These are phyloP conservation scores for Dianthus caryophyllus DNA, from an alignment of 148 eudicot species.

Conservation along the genomic window DNA sequence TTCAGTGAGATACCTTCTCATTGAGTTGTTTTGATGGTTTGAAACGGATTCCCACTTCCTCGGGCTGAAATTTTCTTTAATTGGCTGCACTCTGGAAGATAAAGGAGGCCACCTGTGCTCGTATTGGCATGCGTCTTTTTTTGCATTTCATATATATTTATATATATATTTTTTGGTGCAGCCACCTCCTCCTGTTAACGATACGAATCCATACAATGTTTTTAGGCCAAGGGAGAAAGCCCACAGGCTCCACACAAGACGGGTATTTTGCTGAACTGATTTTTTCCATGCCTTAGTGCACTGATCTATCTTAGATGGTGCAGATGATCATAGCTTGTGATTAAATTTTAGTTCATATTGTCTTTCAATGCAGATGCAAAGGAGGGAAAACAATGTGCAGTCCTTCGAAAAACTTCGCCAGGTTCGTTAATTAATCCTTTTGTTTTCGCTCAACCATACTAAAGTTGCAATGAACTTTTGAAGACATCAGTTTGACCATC, in stretches of 20 bases:
- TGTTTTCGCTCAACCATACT: background rate
- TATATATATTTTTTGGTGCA: constrained; percentile 30
- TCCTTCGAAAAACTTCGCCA: constrained; percentile 98
- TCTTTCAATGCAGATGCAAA: constrained; percentile 60
- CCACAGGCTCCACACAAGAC: constrained; percentile 89
- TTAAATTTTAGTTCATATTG: constrained; percentile 6
- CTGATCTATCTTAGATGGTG: background rate
- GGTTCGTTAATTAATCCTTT: constrained; percentile 33
- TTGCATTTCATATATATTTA: constrained; percentile 5
- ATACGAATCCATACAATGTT: constrained; percentile 95
- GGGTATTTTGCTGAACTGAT: constrained; percentile 46
- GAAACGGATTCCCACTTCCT: too few species aligned
- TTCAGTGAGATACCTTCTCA: background rate
- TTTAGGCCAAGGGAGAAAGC: constrained; percentile 98
- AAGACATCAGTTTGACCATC: background rate
- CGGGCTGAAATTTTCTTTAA: background rate
- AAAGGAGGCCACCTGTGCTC: background rate
- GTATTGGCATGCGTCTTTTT: constrained; percentile 4
- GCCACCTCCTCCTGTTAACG: constrained; percentile 99
- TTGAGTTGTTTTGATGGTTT: too few species aligned
- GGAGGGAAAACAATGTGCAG: constrained; percentile 98
- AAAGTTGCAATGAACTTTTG: background rate
- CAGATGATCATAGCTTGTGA: background rate
- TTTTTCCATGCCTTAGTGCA: constrained; percentile 2
- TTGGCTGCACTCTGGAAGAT: background rate